These are phyloP conservation scores for Rutstroemia sp. DNA, from an alignment of 2,329 filamentous ascomycete species.

Conservation along the genomic window DNA sequence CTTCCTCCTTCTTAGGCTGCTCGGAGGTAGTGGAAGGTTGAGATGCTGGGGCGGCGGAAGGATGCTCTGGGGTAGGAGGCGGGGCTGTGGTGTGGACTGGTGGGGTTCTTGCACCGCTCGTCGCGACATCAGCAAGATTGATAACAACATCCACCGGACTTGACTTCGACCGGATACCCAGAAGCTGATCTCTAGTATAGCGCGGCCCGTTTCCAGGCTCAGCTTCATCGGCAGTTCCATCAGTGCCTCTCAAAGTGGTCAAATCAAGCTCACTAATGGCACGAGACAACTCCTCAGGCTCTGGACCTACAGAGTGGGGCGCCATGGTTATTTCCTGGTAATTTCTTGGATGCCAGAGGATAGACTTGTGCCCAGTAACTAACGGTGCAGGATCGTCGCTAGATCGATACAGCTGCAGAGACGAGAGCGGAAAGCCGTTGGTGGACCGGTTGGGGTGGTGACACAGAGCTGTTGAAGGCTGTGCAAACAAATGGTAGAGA, in stretches of 20 bases:
- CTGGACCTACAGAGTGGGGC: slow-evolving; percentile 7
- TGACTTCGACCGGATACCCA: slow-evolving; percentile 11
- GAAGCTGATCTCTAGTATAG: slow-evolving; percentile 18
- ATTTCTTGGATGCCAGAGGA: background rate
- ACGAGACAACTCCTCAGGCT: slow-evolving; percentile 17
- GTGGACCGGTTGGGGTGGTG: background rate
- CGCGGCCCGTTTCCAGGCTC: background rate
- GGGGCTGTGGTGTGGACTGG: slow-evolving; percentile 8
- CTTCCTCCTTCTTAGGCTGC: background rate
- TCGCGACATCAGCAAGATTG: slow-evolving; percentile 1
- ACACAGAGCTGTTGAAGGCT: background rate
- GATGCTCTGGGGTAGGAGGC: slow-evolving; percentile 8
- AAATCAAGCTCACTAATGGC: slow-evolving; percentile 23
- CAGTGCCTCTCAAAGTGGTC: slow-evolving; percentile 9
- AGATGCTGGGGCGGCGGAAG: background rate
- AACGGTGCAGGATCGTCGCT: background rate
- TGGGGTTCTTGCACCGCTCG: slow-evolving; percentile 3
- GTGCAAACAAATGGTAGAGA: background rate
- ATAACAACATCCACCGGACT: background rate
- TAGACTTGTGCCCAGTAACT: background rate
- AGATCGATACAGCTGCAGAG: background rate
- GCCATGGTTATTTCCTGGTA: slow-evolving; percentile 1
- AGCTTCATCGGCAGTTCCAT: slow-evolving; percentile 1
- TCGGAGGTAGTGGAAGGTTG: background rate
- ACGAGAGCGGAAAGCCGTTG: background rate